Evolutionary conservation across 805 yeast species (phyloP).

Genomic region (Candida silvatica): DNA sequence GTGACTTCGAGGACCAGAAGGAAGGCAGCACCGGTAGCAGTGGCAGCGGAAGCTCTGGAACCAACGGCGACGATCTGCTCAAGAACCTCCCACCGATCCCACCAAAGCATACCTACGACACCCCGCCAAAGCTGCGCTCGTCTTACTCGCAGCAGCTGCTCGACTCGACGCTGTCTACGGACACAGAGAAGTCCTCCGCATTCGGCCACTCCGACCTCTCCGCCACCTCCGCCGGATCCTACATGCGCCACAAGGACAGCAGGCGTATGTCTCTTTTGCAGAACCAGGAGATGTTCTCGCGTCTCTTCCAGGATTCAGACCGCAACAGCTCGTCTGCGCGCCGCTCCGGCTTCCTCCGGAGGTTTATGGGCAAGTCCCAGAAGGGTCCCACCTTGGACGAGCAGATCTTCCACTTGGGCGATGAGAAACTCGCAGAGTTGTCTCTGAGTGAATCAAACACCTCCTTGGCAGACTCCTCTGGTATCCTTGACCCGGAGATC

Average conservation of each 20-base stretch:
- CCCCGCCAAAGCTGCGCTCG: constrained; percentile 8
- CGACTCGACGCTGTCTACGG: constrained; percentile 26
- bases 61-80: constrained; percentile 3
- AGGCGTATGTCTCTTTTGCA: constrained; percentile 16
- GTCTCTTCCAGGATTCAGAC: constrained; percentile 26
- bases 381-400: constrained; percentile 26
- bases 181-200: constrained; percentile 31
- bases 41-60: constrained; percentile 5
- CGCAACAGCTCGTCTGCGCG: constrained; percentile 13
- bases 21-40: no score
- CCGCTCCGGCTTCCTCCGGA: constrained; percentile 38
- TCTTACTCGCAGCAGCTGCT: constrained; percentile 20
- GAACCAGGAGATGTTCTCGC: not conserved
- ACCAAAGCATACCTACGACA: constrained; percentile 23
- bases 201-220: constrained; percentile 63
- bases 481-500: not conserved
- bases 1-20: constrained; percentile 6
- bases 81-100: constrained; percentile 27
- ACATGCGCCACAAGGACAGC: constrained; percentile 53
- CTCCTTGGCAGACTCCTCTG: not conserved
- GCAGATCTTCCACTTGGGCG: constrained; percentile 17
- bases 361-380: constrained; percentile 28
- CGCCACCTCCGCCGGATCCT: constrained; percentile 86
- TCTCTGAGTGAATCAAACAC: not conserved
- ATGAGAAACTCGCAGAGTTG: constrained; percentile 8